These are phyloP conservation scores for Akanthomyces lecanii DNA, from an alignment of 2,329 filamentous ascomycete species.

Conservation along the genomic window DNA sequence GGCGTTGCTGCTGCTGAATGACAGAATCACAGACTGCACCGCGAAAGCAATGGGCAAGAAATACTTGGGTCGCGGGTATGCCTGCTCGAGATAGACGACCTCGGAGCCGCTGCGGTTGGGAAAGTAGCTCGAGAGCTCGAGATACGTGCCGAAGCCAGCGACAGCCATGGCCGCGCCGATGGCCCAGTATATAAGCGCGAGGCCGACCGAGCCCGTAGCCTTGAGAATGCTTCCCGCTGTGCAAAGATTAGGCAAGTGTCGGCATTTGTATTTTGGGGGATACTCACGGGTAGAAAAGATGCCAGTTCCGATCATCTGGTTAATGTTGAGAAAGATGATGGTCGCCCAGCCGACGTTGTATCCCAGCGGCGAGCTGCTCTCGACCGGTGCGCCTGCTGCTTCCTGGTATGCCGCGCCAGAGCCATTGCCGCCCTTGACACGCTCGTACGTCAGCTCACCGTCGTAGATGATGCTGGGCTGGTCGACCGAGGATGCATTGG, in stretches of 20 bases:
- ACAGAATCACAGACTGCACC: slow-evolving; percentile 58
- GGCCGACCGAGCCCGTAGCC: slow-evolving; percentile 58
- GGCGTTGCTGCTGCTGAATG: slow-evolving; percentile 62
- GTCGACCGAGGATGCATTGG: slow-evolving; percentile 2
- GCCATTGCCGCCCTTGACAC: slow-evolving; percentile 45
- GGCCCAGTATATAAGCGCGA: slow-evolving; percentile 61
- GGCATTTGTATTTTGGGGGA: neutral
- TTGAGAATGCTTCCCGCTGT: slow-evolving; percentile 54
- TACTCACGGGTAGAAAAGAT: slow-evolving; percentile 61
- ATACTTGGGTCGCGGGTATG: slow-evolving; percentile 59
- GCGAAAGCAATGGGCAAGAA: slow-evolving; percentile 63
- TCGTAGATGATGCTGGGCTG: slow-evolving; percentile 27
- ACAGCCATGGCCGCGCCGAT: slow-evolving; percentile 57
- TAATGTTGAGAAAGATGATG: slow-evolving; percentile 57
- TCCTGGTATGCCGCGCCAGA: slow-evolving; percentile 53
- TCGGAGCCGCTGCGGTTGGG: slow-evolving; percentile 63
- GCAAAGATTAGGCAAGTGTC: neutral
- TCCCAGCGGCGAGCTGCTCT: slow-evolving; percentile 53
- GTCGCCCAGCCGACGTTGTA: slow-evolving; percentile 54
- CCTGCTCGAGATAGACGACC: slow-evolving; percentile 65
- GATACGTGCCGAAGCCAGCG: slow-evolving; percentile 54
- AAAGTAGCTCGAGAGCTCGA: slow-evolving; percentile 62
- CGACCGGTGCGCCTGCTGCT: slow-evolving; percentile 58
- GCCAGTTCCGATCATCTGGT: slow-evolving; percentile 60
- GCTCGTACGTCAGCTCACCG: slow-evolving; percentile 39